Conservation (phyloP, 768 basidiomycete species). For the Grammothele lineata region DNA sequence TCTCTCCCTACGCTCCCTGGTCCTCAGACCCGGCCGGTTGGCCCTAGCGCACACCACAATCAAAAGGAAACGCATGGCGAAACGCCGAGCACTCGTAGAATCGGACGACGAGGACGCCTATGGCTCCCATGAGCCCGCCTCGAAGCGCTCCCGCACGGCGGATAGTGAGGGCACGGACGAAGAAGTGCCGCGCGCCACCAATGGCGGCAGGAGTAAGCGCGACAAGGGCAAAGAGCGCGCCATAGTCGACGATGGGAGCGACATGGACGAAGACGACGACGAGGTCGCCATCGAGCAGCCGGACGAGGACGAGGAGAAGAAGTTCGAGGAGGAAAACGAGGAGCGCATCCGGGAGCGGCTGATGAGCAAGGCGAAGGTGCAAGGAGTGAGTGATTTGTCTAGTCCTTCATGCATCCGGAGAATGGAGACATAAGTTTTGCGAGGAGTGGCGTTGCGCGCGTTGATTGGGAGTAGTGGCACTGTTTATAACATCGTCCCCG, state of each 20-base stretch:
- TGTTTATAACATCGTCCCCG: no score
- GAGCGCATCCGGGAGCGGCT: slow-evolving; percentile 52
- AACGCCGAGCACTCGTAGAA: slow-evolving; percentile 46
- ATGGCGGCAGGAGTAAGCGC: slow-evolving; percentile 14
- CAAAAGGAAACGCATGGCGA: slow-evolving; percentile 39
- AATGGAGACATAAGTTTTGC: no score
- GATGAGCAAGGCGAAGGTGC: slow-evolving; percentile 38
- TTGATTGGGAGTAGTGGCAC: no score
- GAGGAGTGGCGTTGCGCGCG: no score
- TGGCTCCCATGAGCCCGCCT: slow-evolving; percentile 24
- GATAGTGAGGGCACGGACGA: slow-evolving; percentile 37
- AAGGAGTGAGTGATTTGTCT: slow-evolving; percentile 39
- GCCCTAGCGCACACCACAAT: not conserved
- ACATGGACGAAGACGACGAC: slow-evolving; percentile 30
- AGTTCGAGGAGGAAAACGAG: slow-evolving; percentile 60
- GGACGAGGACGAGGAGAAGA: slow-evolving; percentile 56
- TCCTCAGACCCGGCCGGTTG: not conserved
- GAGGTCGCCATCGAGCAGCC: slow-evolving; percentile 27
- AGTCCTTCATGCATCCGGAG: no score
- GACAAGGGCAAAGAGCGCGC: slow-evolving; percentile 27
- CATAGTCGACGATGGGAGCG: slow-evolving; percentile 25
- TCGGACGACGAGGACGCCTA: slow-evolving; percentile 36
- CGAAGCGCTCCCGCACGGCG: slow-evolving; percentile 42
- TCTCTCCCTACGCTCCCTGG: not conserved
- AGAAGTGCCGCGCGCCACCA: slow-evolving; percentile 8